Percentiles rank a stretch among this genome's conserved stretches.
Conservation (phyloP, 2,329 filamentous ascomycete genomes). For the Colletotrichum sp. region DNA sequence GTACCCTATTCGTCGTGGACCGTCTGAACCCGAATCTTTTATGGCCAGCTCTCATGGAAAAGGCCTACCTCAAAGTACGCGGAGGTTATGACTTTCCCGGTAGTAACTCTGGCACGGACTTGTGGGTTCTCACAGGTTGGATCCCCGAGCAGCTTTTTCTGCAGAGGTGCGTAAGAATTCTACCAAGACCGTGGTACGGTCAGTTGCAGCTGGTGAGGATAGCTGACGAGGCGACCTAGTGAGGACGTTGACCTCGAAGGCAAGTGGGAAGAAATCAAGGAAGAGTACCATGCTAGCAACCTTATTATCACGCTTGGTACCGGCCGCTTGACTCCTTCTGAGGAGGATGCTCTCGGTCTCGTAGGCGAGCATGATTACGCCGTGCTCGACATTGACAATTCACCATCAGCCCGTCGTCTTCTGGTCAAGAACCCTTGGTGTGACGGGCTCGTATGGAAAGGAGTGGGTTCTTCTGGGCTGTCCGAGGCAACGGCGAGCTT, state of each 20-base stretch:
- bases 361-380: constrained; percentile 95
- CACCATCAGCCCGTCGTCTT: constrained; percentile 67
- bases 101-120: constrained; percentile 93
- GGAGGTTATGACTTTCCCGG: constrained; percentile 98
- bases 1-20: constrained; percentile 87
- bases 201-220: background rate
- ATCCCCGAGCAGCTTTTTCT: constrained; percentile 95
- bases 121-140: constrained; percentile 94
- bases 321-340: constrained; percentile 75
- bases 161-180: constrained; percentile 60
- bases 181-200: background rate
- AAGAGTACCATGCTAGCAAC: constrained; percentile 77
- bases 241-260: constrained; percentile 78
- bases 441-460: constrained; percentile 77
- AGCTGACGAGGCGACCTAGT: constrained; percentile 40
- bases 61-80: constrained; percentile 93
- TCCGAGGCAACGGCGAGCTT: background rate
- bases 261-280: constrained; percentile 79
- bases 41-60: constrained; percentile 93
- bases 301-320: constrained; percentile 91
- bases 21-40: constrained; percentile 79
- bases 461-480: constrained; percentile 26
- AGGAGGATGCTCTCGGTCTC: constrained; percentile 82
- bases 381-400: constrained; percentile 76
- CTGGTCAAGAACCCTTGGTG: constrained; percentile 97